Evolutionary conservation across 352 stramenopile species (phyloP), one percentile per base, ranked within the genome.

Genomic region (Phytophthora pistaciae): DNA sequence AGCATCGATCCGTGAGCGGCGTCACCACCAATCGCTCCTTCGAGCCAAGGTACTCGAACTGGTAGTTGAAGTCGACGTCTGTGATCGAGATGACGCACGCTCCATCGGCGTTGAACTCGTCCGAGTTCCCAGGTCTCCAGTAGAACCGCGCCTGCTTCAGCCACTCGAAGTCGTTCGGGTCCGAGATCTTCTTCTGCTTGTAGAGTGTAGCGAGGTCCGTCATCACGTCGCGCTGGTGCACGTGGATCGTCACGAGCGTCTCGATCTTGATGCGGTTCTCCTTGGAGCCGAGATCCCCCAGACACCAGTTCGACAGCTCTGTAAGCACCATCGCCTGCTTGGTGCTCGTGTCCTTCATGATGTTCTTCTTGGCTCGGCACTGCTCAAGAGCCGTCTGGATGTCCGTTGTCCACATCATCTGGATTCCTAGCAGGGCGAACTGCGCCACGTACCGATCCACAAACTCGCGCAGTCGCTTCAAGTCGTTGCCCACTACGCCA

Each of bases 101-200:
- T 36, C 97, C 98, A 64, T 99, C 95, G 25, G 85, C 86, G 50
- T 96, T 98, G 54, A 98, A 97, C 66, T 99, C 96, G 64, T 99
- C 97, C 0, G 78, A 74, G 56, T 95, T 96, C 60, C 96, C 98
- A 7, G 93, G 85, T 23, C 97, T 88, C 97, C 97, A 99, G 73
- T 99, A 99, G 68, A 99, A 99, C 10, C 98, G 89, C n/a, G 96
- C 97, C 76, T 99, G 98, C 75, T 99, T 99, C 52, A 99, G 94
- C 98, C 98, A 99, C 70, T 99, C 97, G 71, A 99, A 99, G 75
- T 99, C 97, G 74, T 99, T 99, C 46, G 96, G 89, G 74, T 99
- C 96, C 5, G 88, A 96, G 60, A 99, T 98, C 70, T 98, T 98
- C 77, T 99, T 99, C 56, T 96, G 88, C 66, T 97, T 96, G 83